Conservation (phyloP, 2,329 filamentous ascomycete species). For the Nothophoma quercina region DNA sequence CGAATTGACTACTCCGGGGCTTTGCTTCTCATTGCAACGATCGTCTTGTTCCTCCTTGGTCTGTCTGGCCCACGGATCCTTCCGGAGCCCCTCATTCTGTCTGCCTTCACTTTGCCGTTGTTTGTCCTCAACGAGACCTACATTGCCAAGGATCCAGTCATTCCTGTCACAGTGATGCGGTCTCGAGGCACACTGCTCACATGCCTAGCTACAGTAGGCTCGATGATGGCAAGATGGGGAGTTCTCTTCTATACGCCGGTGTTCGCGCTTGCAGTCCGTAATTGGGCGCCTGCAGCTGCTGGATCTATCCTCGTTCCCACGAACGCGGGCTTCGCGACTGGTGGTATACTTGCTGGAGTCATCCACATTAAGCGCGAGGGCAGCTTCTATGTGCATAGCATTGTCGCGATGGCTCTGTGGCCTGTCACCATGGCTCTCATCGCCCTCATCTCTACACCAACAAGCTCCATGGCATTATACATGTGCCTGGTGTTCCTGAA, state of each 20-base stretch:
- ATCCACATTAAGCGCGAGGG: constrained; percentile 77
- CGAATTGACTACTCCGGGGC: constrained; percentile 80
- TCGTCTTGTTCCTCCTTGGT: constrained; percentile 76
- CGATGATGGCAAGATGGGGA: constrained; percentile 83
- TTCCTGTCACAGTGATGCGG: constrained; percentile 73
- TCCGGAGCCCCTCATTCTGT: constrained; percentile 66
- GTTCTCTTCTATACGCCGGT: constrained; percentile 83
- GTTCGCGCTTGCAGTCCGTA: constrained; percentile 78
- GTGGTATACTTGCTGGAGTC: constrained; percentile 75
- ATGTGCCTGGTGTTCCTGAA: constrained; percentile 71
- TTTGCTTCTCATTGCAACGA: constrained; percentile 59
- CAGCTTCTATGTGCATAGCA: constrained; percentile 73
- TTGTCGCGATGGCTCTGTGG: constrained; percentile 70
- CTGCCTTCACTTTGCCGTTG: constrained; percentile 58
- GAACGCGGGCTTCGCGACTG: constrained; percentile 78
- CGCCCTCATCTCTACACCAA: constrained; percentile 62
- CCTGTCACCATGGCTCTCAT: constrained; percentile 65
- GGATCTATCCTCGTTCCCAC: constrained; percentile 82
- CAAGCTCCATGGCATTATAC: constrained; percentile 62
- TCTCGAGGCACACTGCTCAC: constrained; percentile 76
- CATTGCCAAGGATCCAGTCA: constrained; percentile 72
- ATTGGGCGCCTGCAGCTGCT: constrained; percentile 72
- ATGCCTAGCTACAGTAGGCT: constrained; percentile 75
- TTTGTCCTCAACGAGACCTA: constrained; percentile 70
- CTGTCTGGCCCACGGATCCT: constrained; percentile 71